Percentiles rank a stretch among this genome's conserved stretches.
Conservation (phyloP, 2,329 filamentous ascomycete genomes). For the Clonostachys sp. region DNA sequence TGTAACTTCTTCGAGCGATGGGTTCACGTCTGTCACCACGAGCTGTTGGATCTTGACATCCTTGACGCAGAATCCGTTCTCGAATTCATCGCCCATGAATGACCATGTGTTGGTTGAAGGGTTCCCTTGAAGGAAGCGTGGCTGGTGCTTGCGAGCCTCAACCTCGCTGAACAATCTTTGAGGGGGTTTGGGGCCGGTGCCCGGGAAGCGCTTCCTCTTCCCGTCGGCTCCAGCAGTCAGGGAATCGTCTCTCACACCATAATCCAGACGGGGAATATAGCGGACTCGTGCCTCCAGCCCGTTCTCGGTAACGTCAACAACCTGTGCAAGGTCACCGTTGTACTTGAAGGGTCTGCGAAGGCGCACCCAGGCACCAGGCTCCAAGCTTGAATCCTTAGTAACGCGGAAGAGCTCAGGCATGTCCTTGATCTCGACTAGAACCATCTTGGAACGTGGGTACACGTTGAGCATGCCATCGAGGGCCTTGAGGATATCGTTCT, state of each 20-base stretch:
- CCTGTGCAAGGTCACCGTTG: constrained; percentile 83
- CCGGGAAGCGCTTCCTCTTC: constrained; percentile 70
- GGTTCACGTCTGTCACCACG: constrained; percentile 85
- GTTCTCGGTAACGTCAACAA: constrained; percentile 89
- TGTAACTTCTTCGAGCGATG: constrained; percentile 92
- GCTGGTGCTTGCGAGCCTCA: constrained; percentile 86
- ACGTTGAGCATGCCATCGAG: constrained; percentile 84
- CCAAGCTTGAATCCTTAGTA: constrained; percentile 77
- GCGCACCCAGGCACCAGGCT: constrained; percentile 88
- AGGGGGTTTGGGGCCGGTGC: constrained; percentile 67
- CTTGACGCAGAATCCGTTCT: constrained; percentile 90
- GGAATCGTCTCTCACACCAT: constrained; percentile 78
- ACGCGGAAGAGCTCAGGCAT: constrained; percentile 95
- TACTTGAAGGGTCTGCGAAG: constrained; percentile 78
- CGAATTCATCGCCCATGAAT: constrained; percentile 85
- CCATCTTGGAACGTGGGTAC: constrained; percentile 81
- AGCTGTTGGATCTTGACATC: constrained; percentile 88
- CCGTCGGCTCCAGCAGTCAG: constrained; percentile 43
- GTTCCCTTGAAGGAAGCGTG: constrained; percentile 58
- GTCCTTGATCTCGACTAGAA: constrained; percentile 91
- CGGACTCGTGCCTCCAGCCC: constrained; percentile 83
- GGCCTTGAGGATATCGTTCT: constrained; percentile 79
- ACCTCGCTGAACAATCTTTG: constrained; percentile 89
- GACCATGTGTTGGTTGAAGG: constrained; percentile 76
- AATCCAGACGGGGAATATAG: constrained; percentile 87